A percentile compares a stretch with the other conserved stretches of the same genome.
phyloP scores from a whole-genome alignment of 805 yeast genomes.

The Cyberlindnera lachancei region DNA sequence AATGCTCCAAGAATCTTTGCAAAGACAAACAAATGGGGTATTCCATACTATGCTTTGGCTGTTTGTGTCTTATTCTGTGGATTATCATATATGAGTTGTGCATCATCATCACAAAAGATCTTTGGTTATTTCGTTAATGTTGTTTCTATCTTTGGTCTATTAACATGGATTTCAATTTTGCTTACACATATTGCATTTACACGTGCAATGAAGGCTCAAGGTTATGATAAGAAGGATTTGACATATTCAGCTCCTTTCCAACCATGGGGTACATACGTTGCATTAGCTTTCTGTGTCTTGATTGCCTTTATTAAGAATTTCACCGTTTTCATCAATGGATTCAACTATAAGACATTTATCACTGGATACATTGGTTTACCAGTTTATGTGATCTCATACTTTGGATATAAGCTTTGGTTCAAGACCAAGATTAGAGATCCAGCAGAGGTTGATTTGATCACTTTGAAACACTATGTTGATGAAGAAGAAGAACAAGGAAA shows the following conservation, averaged over 20 bases:
- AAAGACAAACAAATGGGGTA: constrained; percentile 48
- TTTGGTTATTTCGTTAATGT: constrained; percentile 69
- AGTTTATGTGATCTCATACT: constrained; percentile 44
- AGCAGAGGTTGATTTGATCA: constrained; percentile 52
- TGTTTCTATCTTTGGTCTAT: constrained; percentile 66
- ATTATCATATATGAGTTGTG: constrained; percentile 65
- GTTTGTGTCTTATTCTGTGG: constrained; percentile 46
- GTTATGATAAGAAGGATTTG: constrained; percentile 35
- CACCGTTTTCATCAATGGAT: constrained; percentile 58
- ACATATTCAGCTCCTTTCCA: constrained; percentile 60
- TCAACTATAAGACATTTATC: constrained; percentile 59
- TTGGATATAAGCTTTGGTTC: constrained; percentile 52
- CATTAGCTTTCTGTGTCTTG: constrained; percentile 45
- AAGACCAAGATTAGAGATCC: constrained; percentile 44
- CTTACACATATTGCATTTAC: constrained; percentile 60
- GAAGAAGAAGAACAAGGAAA: constrained; percentile 24
- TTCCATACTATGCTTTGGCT: constrained; percentile 53
- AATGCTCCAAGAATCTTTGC: constrained; percentile 61
- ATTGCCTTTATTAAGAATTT: constrained; percentile 62
- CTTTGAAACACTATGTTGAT: constrained; percentile 38
- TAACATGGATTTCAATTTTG: constrained; percentile 69
- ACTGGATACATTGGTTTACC: constrained; percentile 68
- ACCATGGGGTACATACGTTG: constrained; percentile 59
- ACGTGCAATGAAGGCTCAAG: constrained; percentile 62
- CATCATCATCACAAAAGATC: constrained; percentile 46